Conservation (phyloP, 2,329 filamentous ascomycete species). For the Blastomyces gilchristii region DNA sequence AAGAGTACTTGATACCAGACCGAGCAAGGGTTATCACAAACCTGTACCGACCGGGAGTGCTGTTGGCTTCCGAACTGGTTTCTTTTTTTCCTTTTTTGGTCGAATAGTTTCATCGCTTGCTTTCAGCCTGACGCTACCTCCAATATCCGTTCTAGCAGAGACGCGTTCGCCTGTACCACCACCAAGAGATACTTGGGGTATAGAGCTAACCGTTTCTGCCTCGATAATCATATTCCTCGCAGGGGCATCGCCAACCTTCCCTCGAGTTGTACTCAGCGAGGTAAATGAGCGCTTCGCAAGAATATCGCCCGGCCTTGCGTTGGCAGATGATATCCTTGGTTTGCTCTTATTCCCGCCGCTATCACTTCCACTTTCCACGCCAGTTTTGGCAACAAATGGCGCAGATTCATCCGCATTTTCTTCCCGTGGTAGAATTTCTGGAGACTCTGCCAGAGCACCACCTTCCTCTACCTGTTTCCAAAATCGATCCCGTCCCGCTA, state of each 20-base stretch:
- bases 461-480: constrained; percentile 93
- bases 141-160: constrained; percentile 52
- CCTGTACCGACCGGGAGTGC: constrained; percentile 28
- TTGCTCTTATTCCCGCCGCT: constrained; percentile 36
- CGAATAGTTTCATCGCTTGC: constrained; percentile 92
- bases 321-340: constrained; percentile 30
- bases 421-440: constrained; percentile 21
- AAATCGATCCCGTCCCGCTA: constrained; percentile 49
- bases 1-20: neutral
- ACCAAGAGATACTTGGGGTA: constrained; percentile 71
- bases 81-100: constrained; percentile 88
- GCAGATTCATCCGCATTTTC: constrained; percentile 38
- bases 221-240: constrained; percentile 92
- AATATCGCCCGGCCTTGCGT: constrained; percentile 42
- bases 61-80: constrained; percentile 62
- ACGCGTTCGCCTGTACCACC: constrained; percentile 47
- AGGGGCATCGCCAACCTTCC: constrained; percentile 62
- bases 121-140: constrained; percentile 70
- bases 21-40: constrained; percentile 7
- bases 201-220: constrained; percentile 86
- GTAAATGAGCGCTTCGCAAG: constrained; percentile 58
- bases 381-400: constrained; percentile 36
- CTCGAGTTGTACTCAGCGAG: constrained; percentile 53
- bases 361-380: constrained; percentile 51
- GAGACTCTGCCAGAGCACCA: constrained; percentile 64